These are phyloP conservation scores for Penicillium vulpinum DNA, from an alignment of 2,329 filamentous ascomycete genomes.

Conservation along the genomic window DNA sequence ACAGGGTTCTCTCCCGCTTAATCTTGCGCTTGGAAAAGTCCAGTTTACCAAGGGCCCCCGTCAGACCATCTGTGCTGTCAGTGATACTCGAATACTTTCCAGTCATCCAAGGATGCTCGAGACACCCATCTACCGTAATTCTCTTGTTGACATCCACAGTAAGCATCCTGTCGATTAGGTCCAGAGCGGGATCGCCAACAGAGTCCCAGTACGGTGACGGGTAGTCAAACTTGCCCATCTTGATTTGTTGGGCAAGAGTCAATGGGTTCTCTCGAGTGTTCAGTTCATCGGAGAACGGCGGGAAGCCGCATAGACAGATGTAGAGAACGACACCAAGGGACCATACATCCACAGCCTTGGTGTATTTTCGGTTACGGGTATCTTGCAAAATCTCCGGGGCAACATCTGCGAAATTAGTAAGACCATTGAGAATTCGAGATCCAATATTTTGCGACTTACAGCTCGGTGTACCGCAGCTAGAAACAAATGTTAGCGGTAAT, in stretches of 20 bases:
- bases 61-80: constrained; percentile 90
- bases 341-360: constrained; percentile 94
- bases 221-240: constrained; percentile 84
- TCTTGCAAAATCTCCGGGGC: constrained; percentile 92
- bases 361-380: constrained; percentile 80
- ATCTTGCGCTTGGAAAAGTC: constrained; percentile 82
- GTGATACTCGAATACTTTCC: constrained; percentile 60
- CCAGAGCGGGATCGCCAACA: constrained; percentile 81
- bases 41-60: constrained; percentile 77
- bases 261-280: constrained; percentile 80
- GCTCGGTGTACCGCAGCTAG: constrained; percentile 82
- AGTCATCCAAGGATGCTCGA: constrained; percentile 87
- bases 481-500: constrained; percentile 24
- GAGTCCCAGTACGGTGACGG: constrained; percentile 95
- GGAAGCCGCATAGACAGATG: constrained; percentile 95
- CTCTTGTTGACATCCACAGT: constrained; percentile 81
- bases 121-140: constrained; percentile 85
- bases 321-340: constrained; percentile 96
- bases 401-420: constrained; percentile 59
- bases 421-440: background rate
- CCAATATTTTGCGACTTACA: constrained; percentile 51
- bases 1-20: constrained; percentile 77
- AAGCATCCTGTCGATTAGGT: constrained; percentile 93
- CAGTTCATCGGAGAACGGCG: constrained; percentile 94
- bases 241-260: constrained; percentile 84